Evolutionary conservation across 345 rosid genomes (phyloP).

Genomic region (Cardiospermum halicacabum): DNA sequence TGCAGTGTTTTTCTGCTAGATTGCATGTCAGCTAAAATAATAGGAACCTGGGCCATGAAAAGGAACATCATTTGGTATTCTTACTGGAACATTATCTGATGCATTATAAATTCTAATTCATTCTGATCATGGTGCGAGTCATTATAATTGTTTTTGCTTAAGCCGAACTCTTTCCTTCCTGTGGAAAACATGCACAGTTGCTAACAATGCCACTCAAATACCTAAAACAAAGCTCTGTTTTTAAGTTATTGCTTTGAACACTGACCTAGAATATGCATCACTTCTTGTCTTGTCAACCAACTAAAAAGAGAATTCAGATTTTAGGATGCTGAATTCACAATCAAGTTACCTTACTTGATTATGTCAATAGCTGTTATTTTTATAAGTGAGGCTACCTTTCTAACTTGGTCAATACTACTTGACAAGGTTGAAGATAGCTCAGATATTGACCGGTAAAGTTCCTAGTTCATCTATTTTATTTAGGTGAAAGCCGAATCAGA

Average conservation of each 20-base stretch:
- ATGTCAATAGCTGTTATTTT: neutral
- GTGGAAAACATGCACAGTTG: neutral
- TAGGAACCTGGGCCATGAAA: neutral
- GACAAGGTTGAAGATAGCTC: neutral
- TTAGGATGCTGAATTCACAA: neutral
- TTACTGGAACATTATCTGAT: neutral
- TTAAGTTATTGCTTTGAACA: neutral
- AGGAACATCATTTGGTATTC: neutral
- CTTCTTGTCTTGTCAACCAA: neutral
- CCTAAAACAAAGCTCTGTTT: neutral
- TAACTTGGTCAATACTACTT: neutral
- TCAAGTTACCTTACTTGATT: neutral
- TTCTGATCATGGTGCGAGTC: neutral
- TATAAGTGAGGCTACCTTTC: neutral
- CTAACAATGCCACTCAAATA: neutral
- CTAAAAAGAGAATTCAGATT: neutral
- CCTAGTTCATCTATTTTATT: neutral
- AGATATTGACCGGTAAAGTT: neutral
- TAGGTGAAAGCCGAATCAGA: neutral
- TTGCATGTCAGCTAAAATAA: neutral
- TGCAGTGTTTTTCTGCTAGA: neutral
- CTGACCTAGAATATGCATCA: neutral
- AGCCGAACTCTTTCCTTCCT: neutral
- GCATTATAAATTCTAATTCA: neutral
- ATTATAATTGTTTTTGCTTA: neutral